These are phyloP conservation scores for Colletotrichum chlorophyti DNA, from an alignment of 2,329 filamentous ascomycete genomes.

Conservation along the genomic window DNA sequence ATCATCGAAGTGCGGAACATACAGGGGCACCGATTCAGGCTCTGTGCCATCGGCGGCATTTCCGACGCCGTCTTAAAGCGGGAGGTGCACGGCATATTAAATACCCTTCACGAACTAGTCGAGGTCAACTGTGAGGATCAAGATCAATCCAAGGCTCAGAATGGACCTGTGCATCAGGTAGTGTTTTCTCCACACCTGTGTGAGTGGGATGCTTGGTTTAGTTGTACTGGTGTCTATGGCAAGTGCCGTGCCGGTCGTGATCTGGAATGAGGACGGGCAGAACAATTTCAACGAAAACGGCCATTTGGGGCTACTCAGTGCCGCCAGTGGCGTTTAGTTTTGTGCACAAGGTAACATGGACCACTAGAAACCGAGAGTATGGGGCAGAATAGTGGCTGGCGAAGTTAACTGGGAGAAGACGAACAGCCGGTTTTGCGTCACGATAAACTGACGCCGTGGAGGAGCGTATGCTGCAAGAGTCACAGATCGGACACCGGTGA, in stretches of 20 bases:
- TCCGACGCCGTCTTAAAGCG: conserved; percentile 67
- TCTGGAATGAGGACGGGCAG: conserved; percentile 72
- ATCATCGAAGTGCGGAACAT: conserved; percentile 61
- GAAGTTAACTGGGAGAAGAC: conserved; percentile 76
- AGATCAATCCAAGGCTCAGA: conserved; percentile 66
- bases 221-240: conserved; percentile 77
- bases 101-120: conserved; percentile 50
- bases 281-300: conserved; percentile 70
- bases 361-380: conserved; percentile 52
- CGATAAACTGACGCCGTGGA: conserved; percentile 63
- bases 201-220: conserved; percentile 76
- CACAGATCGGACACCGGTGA: conserved; percentile 15
- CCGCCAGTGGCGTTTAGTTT: conserved; percentile 67
- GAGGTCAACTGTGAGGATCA: conserved; percentile 73
- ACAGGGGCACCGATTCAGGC: conserved; percentile 64
- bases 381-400: conserved; percentile 61
- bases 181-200: conserved; percentile 76
- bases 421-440: conserved; percentile 73
- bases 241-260: conserved; percentile 72
- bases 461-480: conserved; percentile 46
- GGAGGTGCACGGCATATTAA: conserved; percentile 67
- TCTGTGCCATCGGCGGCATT: conserved; percentile 74
- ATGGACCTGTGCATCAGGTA: conserved; percentile 71
- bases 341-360: conserved; percentile 57
- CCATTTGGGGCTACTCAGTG: conserved; percentile 66